phyloP scores from a whole-genome alignment of 2,329 filamentous ascomycete species.

The Gremmenia infestans region DNA sequence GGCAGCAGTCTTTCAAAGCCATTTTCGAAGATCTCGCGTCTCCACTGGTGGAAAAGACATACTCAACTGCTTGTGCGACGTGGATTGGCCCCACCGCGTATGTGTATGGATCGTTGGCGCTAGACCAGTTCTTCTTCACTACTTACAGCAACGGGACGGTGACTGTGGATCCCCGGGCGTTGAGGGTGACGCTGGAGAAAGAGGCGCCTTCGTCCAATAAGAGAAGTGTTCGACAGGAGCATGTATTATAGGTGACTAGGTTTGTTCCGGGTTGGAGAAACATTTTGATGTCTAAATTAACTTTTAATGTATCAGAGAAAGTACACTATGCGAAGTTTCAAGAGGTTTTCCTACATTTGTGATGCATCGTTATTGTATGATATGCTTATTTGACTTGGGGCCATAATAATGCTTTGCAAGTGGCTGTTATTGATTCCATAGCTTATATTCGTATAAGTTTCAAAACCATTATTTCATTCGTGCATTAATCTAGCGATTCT shows the following conservation, averaged over 20 bases:
- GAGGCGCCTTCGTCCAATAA: slow-evolving; percentile 41
- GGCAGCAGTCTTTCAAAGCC: slow-evolving; percentile 1
- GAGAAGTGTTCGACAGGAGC: slow-evolving; percentile 41
- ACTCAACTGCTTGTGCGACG: slow-evolving; percentile 4
- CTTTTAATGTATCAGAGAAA: too few relatives aligned
- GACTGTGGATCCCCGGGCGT: slow-evolving; percentile 3
- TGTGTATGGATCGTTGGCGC: slow-evolving; percentile 3
- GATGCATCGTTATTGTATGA: too few relatives aligned
- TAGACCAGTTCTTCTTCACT: slow-evolving; percentile 7
- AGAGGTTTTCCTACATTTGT: too few relatives aligned
- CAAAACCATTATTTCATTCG: too few relatives aligned
- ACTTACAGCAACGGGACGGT: slow-evolving; percentile 1
- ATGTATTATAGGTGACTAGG: neutral
- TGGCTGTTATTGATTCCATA: too few relatives aligned
- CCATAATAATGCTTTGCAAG: too few relatives aligned
- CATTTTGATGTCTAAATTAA: too few relatives aligned
- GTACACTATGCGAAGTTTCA: too few relatives aligned
- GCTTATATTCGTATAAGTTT: too few relatives aligned
- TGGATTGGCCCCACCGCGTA: slow-evolving; percentile 5
- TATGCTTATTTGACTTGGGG: too few relatives aligned
- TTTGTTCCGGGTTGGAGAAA: too few relatives aligned
- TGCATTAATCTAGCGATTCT: too few relatives aligned
- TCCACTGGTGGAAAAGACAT: neutral
- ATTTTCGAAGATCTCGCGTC: slow-evolving; percentile 3
- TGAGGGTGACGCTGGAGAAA: slow-evolving; percentile 18